phyloP scores from a whole-genome alignment of 2,329 filamentous ascomycete genomes.

The Calonectria honghensis region DNA sequence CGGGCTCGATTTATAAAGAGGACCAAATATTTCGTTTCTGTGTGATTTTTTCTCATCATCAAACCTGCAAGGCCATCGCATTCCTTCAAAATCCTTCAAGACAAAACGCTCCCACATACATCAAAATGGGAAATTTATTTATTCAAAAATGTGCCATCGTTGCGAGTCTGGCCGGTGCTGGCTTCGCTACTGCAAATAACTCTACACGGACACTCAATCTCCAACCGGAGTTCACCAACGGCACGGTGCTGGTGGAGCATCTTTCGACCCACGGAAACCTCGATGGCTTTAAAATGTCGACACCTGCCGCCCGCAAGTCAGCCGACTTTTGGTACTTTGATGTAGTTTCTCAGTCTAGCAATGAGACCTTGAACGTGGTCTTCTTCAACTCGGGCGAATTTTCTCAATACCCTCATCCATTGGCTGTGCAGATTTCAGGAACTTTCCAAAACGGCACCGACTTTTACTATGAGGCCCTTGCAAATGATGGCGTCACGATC shows the following conservation, averaged over 20 bases:
- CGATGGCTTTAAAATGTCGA: background rate
- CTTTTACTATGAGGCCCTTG: background rate
- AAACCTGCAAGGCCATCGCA: no score
- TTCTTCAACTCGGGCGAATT: background rate
- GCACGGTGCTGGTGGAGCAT: background rate
- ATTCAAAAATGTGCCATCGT: no score
- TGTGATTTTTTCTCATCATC: no score
- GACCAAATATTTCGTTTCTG: no score
- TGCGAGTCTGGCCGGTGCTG: no score
- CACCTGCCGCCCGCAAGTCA: background rate
- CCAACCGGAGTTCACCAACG: background rate
- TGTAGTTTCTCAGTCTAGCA: background rate
- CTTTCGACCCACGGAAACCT: background rate
- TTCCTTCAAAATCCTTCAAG: no score
- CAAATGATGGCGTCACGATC: background rate
- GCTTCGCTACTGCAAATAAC: no score
- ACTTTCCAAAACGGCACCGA: background rate
- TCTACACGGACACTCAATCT: background rate
- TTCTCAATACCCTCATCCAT: background rate
- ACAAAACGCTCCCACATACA: no score
- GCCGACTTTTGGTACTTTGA: slow-evolving; percentile 6
- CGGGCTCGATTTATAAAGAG: no score
- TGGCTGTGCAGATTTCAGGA: background rate
- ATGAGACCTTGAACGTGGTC: background rate
- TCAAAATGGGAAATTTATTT: no score